Evolutionary conservation across 1,139 yeast genomes (phyloP), one percentile per base, ranked within the genome.

Genomic region (Lodderomyces elongisporus): DNA sequence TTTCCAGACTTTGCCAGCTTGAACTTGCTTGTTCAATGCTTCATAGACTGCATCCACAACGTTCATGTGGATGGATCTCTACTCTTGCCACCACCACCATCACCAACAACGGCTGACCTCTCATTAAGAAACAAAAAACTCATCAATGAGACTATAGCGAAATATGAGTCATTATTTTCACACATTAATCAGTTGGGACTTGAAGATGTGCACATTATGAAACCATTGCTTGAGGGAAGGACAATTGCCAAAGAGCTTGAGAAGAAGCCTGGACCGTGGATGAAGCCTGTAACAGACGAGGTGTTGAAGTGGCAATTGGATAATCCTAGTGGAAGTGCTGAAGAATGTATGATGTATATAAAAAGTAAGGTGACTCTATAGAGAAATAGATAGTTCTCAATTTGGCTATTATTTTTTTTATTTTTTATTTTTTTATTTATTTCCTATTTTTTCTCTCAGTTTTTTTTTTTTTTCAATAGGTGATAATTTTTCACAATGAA

Each of bases 231-330:
- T 12, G 84, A 84, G 51, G 96, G 96, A 14, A 85, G 79, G 44
- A 70, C 74, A 21, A 55, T 87, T 31, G 61, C 72, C 32, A 60
- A 66, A 31, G 58, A 65, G 12, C 58, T 82, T 15, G 58, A 66
- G 12, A 64, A 62, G 37, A 82, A 80, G 50, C 87, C 91, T 0
- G 97, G 97, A 0, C 88, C 89, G 4, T 87, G 96, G 95, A 66
- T 87, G 69, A 66, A 76, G 6, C 57, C 58, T 18, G 59, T 79
- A 8, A 70, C 75, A 38, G 75, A 74, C 10, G 58, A 67, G 28
- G 68, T 85, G 6, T 54, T 85, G 28, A 57, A 66, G 10, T 82
- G 89, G 85, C 96, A 88, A 56, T 62, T 87, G 38, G 88, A 82
- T 42, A 56, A 85, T 45, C 94, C 94, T 0, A 49, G 47, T 0